Conservation (phyloP, 2,329 filamentous ascomycete species). For the Alternaria ethzedia region DNA sequence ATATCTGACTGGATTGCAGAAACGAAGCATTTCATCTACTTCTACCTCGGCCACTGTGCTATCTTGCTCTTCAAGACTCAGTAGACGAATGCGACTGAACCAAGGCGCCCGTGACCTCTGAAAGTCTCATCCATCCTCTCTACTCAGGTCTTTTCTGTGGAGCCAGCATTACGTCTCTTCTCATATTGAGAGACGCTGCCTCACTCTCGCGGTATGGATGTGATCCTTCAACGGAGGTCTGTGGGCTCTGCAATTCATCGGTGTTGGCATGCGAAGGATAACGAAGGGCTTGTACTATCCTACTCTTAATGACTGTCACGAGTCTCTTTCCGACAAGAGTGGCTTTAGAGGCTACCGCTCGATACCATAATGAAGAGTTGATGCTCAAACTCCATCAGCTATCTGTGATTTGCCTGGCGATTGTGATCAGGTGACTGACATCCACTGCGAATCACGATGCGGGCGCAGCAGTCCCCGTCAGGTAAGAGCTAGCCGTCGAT, state of each 20-base stretch:
- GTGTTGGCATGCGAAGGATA: neutral
- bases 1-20: slow-evolving; percentile 62
- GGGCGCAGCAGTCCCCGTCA: neutral
- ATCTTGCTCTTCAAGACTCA: slow-evolving; percentile 99
- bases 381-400: neutral
- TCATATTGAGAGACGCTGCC: neutral
- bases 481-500: neutral
- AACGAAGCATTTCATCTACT: slow-evolving; percentile 99
- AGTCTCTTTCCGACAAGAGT: slow-evolving; percentile 32
- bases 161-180: slow-evolving; percentile 8
- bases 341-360: slow-evolving; percentile 14
- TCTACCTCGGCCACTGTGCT: slow-evolving; percentile 98
- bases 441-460: neutral
- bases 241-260: slow-evolving; percentile 7
- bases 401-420: neutral
- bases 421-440: neutral
- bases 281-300: slow-evolving; percentile 4
- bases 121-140: slow-evolving; percentile 3
- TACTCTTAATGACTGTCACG: slow-evolving; percentile 27
- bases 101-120: slow-evolving; percentile 2
- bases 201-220: neutral
- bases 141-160: neutral
- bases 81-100: slow-evolving; percentile 53
- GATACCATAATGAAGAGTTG: slow-evolving; percentile 19
- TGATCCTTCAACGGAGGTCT: neutral